Evolutionary conservation across 345 rosid genomes (phyloP), one percentile per base, ranked within the genome.

Genomic region (Populus davidiana): DNA sequence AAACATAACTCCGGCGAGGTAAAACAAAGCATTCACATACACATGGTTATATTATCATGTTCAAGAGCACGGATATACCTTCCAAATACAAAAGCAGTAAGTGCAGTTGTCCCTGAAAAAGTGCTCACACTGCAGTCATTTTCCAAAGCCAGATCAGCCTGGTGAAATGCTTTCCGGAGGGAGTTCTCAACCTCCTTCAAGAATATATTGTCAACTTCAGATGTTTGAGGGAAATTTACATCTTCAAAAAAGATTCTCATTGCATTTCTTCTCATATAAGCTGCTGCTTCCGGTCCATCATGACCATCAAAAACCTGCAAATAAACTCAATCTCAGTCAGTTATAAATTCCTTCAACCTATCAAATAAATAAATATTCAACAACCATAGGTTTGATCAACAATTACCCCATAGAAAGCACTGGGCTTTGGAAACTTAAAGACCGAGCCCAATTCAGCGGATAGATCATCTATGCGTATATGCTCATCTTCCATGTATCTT

Each of bases 221-320:
- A 81, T 14, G 88, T 76, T 71, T 75, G 88, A n/a, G 97, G 98
- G 39, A 94, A 91, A 54, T 79, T 78, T 4, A 79, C 89, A 47
- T 91, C 92, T 70, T 91, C 89, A 59, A 91, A 88, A 50, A 89
- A 81, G 64, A 89, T 77, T 75, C 89, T 86, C 44, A 82, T 75
- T 3, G 78, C 86, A 76, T 91, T 87, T 75, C 85, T 87, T 70
- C 83, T 81, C 8, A 87, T 43, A 80, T 83, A 89, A 8, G 91
- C 89, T n/a, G 92, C 90, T 12, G 94, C 94, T 82, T 88, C 97
- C 11, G 94, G 90, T 74, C 98, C 98, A 62, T 94, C 97, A 81
- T 94, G 98, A 54, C 98, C 98, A 83, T 94, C 97, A 81, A 92
- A 94, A 49, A 94, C 88, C 94, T 89, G 77, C 31, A 70, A 54